Evolutionary conservation across 2,329 filamentous ascomycete species (phyloP).

Genomic region (Dothidotthia symphoricarpi): DNA sequence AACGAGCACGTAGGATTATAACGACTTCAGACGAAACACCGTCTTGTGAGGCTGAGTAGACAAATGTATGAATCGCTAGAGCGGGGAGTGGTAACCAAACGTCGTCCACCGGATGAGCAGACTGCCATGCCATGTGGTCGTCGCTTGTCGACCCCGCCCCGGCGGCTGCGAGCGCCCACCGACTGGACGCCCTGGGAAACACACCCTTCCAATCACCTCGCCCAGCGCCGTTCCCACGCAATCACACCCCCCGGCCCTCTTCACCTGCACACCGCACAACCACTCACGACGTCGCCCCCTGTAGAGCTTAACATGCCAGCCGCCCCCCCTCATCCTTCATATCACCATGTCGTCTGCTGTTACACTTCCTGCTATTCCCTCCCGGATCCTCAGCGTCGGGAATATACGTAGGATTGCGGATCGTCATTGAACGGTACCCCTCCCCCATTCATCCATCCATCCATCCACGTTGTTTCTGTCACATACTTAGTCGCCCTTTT

Average conservation of each 20-base stretch:
- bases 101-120: too few species aligned
- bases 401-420: too few species aligned
- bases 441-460: too few species aligned
- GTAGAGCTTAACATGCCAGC: conserved; percentile 21
- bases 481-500: too few species aligned
- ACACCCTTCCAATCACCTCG: conserved; percentile 32
- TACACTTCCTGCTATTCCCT: conserved; percentile 15
- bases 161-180: conserved; percentile 32
- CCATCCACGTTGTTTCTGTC: too few species aligned
- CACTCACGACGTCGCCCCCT: conserved; percentile 13
- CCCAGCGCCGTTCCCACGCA: conserved; percentile 14
- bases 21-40: too few species aligned
- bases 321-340: conserved; percentile 19
- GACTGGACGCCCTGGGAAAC: conserved; percentile 34
- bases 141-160: conserved; percentile 33
- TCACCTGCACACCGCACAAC: conserved; percentile 16
- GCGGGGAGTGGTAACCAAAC: too few species aligned
- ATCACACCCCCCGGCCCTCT: conserved; percentile 23
- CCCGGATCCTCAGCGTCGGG: conserved; percentile 25
- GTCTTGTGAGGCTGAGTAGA: too few species aligned
- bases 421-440: too few species aligned
- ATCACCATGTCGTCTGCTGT: conserved; percentile 30
- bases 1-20: too few species aligned
- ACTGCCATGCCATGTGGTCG: too few species aligned
- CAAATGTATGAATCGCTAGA: too few species aligned